Evolutionary conservation across 1,284 basidiomycete genomes (phyloP).

Genomic region (Ceratobasidium sp.): DNA sequence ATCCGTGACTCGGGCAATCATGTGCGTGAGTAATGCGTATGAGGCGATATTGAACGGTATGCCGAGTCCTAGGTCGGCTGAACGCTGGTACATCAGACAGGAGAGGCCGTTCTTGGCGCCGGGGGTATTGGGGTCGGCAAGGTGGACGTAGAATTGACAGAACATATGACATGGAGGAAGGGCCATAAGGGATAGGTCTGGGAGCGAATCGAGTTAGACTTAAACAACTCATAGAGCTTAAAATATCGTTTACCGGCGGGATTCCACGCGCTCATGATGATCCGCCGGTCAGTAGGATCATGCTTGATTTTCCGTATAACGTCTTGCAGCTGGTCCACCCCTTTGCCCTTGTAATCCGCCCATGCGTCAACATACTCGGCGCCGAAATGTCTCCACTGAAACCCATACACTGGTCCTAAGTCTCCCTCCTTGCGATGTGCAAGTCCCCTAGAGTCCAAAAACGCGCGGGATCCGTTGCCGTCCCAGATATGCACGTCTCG

Average conservation of each 20-base stretch:
- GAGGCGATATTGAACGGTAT: slow-evolving; percentile 99
- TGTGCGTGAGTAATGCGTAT: slow-evolving; percentile 95
- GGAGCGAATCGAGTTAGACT: slow-evolving; percentile 11
- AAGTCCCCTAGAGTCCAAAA: slow-evolving; percentile 86
- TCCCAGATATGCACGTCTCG: slow-evolving; percentile 98
- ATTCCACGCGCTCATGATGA: slow-evolving; percentile 97
- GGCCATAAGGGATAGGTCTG: slow-evolving; percentile 91
- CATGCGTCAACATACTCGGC: slow-evolving; percentile 88
- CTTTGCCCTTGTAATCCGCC: slow-evolving; percentile 84
- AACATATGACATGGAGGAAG: slow-evolving; percentile 98
- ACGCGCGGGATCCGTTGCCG: slow-evolving; percentile 91
- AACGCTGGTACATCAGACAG: slow-evolving; percentile 98
- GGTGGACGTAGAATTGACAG: slow-evolving; percentile 97
- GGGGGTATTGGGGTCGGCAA: slow-evolving; percentile 65
- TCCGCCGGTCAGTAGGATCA: slow-evolving; percentile 94
- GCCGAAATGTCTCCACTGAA: slow-evolving; percentile 99
- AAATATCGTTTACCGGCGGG: slow-evolving; percentile 80
- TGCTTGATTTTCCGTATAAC: slow-evolving; percentile 93
- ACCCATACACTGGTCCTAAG: slow-evolving; percentile 96
- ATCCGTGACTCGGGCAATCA: slow-evolving; percentile 91
- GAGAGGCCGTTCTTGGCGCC: slow-evolving; percentile 79
- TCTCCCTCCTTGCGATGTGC: slow-evolving; percentile 89
- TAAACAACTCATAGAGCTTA: background rate
- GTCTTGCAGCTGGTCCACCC: slow-evolving; percentile 92
- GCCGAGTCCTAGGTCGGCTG: slow-evolving; percentile 95